Evolutionary conservation across 108 stramenopile species (phyloP).

Genomic region (Cylindrotheca fusiformis): DNA sequence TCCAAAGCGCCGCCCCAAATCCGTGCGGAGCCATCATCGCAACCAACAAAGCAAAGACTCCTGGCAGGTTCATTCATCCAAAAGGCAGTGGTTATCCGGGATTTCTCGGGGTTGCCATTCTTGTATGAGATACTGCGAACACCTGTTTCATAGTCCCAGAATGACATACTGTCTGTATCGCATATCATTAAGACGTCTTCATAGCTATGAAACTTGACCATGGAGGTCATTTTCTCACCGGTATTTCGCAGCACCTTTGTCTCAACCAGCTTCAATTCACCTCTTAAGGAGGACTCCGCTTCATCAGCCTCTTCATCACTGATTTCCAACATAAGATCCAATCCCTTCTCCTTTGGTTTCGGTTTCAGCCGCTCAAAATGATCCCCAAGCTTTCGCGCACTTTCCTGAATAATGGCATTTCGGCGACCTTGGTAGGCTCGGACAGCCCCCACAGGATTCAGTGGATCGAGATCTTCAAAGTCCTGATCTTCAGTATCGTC

Average conservation of each 20-base stretch:
- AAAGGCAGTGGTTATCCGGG: conserved; percentile 78
- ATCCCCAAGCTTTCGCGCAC: conserved; percentile 44
- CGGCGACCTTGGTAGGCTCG: conserved; percentile 61
- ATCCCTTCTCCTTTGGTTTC: conserved; percentile 18
- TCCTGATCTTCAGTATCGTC: conserved; percentile 17
- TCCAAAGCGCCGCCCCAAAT: conserved; percentile 80
- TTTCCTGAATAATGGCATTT: conserved; percentile 48
- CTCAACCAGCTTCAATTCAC: conserved; percentile 68
- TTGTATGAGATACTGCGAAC: conserved; percentile 37
- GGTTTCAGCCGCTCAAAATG: conserved; percentile 58
- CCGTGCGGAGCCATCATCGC: conserved; percentile 91
- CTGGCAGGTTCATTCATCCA: conserved; percentile 92
- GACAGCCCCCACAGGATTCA: conserved; percentile 74
- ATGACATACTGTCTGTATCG: conserved; percentile 67
- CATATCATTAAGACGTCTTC: conserved; percentile 87
- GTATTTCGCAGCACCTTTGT: conserved; percentile 61
- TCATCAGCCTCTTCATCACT: conserved; percentile 25
- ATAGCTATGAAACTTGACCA: conserved; percentile 91
- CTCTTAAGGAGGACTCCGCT: conserved; percentile 47
- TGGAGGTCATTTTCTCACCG: conserved; percentile 63
- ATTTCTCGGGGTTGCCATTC: conserved; percentile 62
- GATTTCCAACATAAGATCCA: conserved; percentile 17
- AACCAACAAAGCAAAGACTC: conserved; percentile 83
- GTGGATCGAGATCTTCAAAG: conserved; percentile 51
- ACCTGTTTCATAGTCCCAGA: conserved; percentile 80